Base-by-base conservation (phyloP, 2,329 filamentous ascomycete genomes). In the Fusarium tricinctum region DNA sequence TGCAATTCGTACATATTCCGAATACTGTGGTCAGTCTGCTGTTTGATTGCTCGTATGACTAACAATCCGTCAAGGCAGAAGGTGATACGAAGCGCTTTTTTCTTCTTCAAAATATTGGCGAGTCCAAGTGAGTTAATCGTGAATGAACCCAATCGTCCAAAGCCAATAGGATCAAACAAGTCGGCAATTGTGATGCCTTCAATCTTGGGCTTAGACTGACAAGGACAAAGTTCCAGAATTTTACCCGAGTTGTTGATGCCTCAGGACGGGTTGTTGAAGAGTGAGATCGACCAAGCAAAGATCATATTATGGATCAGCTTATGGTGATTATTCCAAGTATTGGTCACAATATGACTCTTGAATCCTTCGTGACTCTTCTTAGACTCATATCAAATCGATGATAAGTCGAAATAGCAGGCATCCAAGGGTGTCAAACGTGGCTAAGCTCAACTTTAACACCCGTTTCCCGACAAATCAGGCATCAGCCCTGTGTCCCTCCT, bases 221-320 rank as follows among this genome's bases (percentile, higher is more conserved):
- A 53, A 13, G 33, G 32, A 43, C 43, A 47, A 50, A 61, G 38
- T 56, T 63, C 45, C 43, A 42, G 35, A 48, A 56, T 60, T 60
- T 63, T 61, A 47, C 39, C 50, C 40, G 35, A 49, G 43, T 15
- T 45, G 43, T 74, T 71, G 70, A 74, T 74, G 71, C 71, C 71
- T 71, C 69, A 73, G 71, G 71, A 68, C 40, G 13, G 10, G 8
- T 20, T 14, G 33, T 19, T n/a, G 32, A 33, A 30, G 33, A 46
- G 22, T 26, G 28, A 63, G 23, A 43, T 54, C 9, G 26, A 49
- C 35, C 42, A 42, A 23, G 38, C 19, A 43, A 43, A 22, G 35
- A 15, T 22, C 44, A 38, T 58, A 9, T 22, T 30, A 22, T 54
- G 28, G 50, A 49, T 51, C 48, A 20, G 30, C 48, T 40, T 33